phyloP scores from a whole-genome alignment of 78 protist species.

The slime mould (Dictyostelium discoideum) region DNA sequence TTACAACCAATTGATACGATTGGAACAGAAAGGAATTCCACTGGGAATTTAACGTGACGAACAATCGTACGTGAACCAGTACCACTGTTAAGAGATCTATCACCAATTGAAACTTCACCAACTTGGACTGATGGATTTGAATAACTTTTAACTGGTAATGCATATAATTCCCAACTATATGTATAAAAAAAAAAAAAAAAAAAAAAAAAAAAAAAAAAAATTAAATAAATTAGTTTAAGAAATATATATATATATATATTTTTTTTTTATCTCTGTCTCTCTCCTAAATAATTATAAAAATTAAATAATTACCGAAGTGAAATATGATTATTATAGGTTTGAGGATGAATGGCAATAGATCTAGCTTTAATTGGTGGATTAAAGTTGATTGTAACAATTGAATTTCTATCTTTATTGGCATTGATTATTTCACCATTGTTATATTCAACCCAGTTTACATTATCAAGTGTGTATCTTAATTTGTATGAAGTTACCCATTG shows the following conservation, averaged over 20 bases:
- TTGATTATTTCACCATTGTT: constrained; percentile 9
- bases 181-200: background rate
- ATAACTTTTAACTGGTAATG: background rate
- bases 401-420: constrained; percentile 33
- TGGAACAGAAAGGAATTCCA: background rate
- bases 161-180: constrained; percentile 23
- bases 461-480: constrained; percentile 8
- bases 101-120: constrained; percentile 5
- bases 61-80: background rate
- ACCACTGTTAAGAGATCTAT: background rate
- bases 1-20: background rate
- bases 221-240: background rate
- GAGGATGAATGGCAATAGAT: constrained; percentile 45
- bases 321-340: background rate
- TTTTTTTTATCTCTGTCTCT: too few species aligned
- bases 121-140: constrained; percentile 7
- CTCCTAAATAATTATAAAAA: background rate
- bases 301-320: background rate
- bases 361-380: background rate
- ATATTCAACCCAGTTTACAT: constrained; percentile 14
- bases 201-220: background rate
- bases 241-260: too few species aligned
- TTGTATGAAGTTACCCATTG: constrained; percentile 37
- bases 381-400: constrained; percentile 8
- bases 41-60: background rate